A percentile compares a stretch with the other conserved stretches of the same genome.
phyloP scores from a whole-genome alignment of 805 yeast genomes.

The Candida sakaeoensis region DNA sequence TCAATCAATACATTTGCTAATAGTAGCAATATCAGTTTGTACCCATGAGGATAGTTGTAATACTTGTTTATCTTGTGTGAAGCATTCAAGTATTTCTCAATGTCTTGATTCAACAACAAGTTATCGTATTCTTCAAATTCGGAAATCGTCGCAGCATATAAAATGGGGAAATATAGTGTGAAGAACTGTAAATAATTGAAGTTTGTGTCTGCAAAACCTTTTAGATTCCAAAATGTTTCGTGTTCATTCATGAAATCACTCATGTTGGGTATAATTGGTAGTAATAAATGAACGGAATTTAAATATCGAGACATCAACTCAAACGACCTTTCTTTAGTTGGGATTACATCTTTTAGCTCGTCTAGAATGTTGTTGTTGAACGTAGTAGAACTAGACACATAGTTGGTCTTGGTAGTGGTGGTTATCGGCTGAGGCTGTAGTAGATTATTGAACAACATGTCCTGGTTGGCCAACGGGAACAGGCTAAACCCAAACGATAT shows the following conservation, averaged over 20 bases:
- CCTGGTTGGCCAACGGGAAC: constrained; percentile 27
- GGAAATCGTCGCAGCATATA: constrained; percentile 57
- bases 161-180: constrained; percentile 47
- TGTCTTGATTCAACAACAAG: constrained; percentile 42
- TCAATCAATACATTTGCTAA: constrained; percentile 49
- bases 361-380: constrained; percentile 30
- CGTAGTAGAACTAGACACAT: constrained; percentile 27
- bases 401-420: constrained; percentile 17
- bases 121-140: constrained; percentile 57
- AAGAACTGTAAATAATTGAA: constrained; percentile 44
- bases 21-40: constrained; percentile 38
- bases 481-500: constrained; percentile 33
- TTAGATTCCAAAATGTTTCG: constrained; percentile 44
- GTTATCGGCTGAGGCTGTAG: constrained; percentile 11
- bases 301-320: constrained; percentile 47
- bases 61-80: constrained; percentile 48
- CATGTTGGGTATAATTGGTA: constrained; percentile 49
- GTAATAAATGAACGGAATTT: constrained; percentile 52
- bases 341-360: constrained; percentile 42
- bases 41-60: constrained; percentile 47
- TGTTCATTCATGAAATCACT: constrained; percentile 43
- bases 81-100: constrained; percentile 47
- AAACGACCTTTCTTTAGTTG: constrained; percentile 43
- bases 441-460: constrained; percentile 3
- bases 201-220: constrained; percentile 19